Conservation (phyloP, 345 rosid species). For the Brassica rapa region DNA sequence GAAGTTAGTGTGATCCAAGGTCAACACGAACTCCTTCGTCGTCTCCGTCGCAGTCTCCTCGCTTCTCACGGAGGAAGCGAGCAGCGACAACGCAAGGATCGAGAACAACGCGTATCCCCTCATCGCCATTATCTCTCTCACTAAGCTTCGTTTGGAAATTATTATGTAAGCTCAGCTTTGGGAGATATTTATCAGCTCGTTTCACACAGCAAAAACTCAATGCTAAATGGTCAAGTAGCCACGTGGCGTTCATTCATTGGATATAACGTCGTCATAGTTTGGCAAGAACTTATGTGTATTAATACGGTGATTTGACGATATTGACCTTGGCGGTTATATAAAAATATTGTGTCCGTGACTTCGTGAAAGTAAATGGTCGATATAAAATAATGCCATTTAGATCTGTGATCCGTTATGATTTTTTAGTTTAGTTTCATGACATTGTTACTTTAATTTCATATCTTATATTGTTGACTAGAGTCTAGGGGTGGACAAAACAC, state of each 20-base stretch:
- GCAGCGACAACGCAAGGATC: slow-evolving; percentile 39
- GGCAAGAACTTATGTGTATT: not conserved
- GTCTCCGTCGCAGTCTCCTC: slow-evolving; percentile 49
- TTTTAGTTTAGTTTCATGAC: not conserved
- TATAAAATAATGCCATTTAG: not conserved
- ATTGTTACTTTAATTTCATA: no score
- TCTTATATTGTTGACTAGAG: not conserved
- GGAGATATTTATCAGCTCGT: slow-evolving; percentile 14
- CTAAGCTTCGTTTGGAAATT: not conserved
- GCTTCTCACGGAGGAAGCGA: slow-evolving; percentile 45
- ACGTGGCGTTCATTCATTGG: not conserved
- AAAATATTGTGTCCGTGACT: not conserved
- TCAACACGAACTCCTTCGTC: slow-evolving; percentile 77
- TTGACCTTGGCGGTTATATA: not conserved
- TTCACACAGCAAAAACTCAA: not conserved
- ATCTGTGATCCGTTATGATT: not conserved
- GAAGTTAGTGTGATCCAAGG: slow-evolving; percentile 88
- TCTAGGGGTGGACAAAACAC: no score
- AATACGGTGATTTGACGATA: not conserved
- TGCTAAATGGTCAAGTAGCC: not conserved
- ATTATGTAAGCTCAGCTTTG: slow-evolving; percentile 10
- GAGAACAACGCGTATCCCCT: slow-evolving; percentile 43
- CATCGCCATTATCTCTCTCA: slow-evolving; percentile 46
- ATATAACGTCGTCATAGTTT: not conserved
- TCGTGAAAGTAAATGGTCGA: not conserved